Percentiles rank a stretch among this genome's conserved stretches.
Conservation (phyloP, 164 flowering plant genomes). For the Liriodendron chinense region DNA sequence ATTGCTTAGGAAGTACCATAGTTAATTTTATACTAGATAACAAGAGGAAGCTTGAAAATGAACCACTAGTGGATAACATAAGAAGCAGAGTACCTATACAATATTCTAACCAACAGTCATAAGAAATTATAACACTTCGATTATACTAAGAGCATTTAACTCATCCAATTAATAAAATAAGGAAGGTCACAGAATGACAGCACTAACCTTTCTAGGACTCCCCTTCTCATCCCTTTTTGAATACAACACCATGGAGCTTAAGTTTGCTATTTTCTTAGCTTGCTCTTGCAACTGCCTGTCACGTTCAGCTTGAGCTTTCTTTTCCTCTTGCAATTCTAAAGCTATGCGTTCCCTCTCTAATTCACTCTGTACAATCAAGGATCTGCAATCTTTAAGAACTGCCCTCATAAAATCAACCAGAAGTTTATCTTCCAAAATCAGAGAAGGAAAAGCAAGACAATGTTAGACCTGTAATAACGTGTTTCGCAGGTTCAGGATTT, state of each 20-base stretch:
- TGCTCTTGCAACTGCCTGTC: slow-evolving; percentile 83
- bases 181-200: no score
- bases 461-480: slow-evolving; percentile 71
- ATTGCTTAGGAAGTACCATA: no score
- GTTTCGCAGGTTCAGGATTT: slow-evolving; percentile 81
- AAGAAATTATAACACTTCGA: background rate
- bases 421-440: slow-evolving; percentile 2
- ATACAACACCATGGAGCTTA: slow-evolving; percentile 83
- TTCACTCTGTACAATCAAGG: slow-evolving; percentile 56
- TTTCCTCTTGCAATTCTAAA: slow-evolving; percentile 91
- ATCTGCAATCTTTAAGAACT: slow-evolving; percentile 3
- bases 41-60: no score
- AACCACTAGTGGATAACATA: no score
- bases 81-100: background rate
- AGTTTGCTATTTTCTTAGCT: slow-evolving; percentile 77
- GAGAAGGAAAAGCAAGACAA: background rate
- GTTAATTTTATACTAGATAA: no score
- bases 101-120: no score
- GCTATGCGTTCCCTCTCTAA: slow-evolving; percentile 92
- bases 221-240: slow-evolving; percentile 64
- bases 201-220: slow-evolving; percentile 57
- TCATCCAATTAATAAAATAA: background rate
- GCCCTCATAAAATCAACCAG: background rate
- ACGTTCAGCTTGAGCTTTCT: slow-evolving; percentile 81
- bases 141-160: background rate